Evolutionary conservation across 176 grass and related monocot species (phyloP), one percentile per base, ranked within the genome.

Genomic region (Cymbopogon citratus): DNA sequence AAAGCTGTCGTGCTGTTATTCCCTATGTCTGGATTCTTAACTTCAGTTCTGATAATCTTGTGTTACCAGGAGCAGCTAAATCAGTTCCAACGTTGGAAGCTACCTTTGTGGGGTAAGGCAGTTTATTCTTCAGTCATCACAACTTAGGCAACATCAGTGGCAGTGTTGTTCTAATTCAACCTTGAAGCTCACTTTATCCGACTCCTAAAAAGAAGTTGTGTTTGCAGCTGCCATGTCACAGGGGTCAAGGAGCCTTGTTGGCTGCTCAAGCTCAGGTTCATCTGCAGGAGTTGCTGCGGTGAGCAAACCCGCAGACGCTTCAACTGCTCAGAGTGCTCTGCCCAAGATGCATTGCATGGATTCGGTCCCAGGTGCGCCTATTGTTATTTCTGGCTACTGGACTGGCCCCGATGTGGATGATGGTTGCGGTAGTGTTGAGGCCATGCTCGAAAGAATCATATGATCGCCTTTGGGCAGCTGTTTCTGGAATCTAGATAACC

Each of bases 361-460:
- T 64, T 18, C 21, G 6, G 73, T 64, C 80, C 16, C 26, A 23
- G 39, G 16, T 18, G 24, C 18, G 57, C 27, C 9, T 34, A 12
- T 63, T 14, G 39, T 73, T 63, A 91, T 94, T 71, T 87, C 49
- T 35, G 92, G 88, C 13, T 91, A 84, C 39, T 94, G 92, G 88
- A 78, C 35, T 35, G 88, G 92, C 13, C 92, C 92, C 26, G 86
- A 82, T 36, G 38, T 65, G 31, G 86, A 94, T 75, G 92, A 94
- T 78, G 92, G 88, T 1, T 70, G 88, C 59, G 91, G 91, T 29
- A 80, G 66, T 49, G 77, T 94, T 71, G 86, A 88, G 14, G 91
- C 86, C 64, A 26, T 66, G 33, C 66, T 94, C 1, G 48, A 86
- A 71, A 74, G 71, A 74, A 71, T 83, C 10, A 1, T 2, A 19